Conservation (phyloP, 345 rosid genomes). For the Melaleuca alternifolia region DNA sequence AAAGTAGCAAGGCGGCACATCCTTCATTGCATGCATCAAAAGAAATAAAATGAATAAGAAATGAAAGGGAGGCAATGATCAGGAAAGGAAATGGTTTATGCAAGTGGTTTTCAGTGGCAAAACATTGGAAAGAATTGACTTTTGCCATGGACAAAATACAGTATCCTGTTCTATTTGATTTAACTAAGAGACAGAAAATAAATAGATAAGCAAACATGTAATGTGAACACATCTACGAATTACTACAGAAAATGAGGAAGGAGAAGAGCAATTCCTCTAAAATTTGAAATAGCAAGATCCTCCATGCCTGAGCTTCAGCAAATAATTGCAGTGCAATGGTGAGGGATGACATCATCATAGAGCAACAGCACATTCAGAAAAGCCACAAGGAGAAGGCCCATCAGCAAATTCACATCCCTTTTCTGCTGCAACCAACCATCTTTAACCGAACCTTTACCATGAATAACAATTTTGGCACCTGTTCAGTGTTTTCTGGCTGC, state of each 20-base stretch:
- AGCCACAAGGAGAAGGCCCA: background rate
- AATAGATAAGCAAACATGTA: no score
- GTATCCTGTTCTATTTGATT: background rate
- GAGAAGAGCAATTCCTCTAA: no score
- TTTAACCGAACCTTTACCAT: slow-evolving; percentile 92
- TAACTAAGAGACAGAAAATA: background rate
- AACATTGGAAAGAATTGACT: background rate
- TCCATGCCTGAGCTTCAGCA: background rate
- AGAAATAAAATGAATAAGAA: no score
- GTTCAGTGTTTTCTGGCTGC: slow-evolving; percentile 62
- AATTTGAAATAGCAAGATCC: background rate
- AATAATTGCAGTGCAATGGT: background rate
- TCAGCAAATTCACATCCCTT: slow-evolving; percentile 54
- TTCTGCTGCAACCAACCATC: slow-evolving; percentile 94
- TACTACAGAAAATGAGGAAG: no score
- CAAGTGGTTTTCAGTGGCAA: no score
- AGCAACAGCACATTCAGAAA: background rate
- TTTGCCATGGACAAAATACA: background rate
- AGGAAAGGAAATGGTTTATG: no score
- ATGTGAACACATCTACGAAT: no score
- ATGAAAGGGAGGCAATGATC: no score
- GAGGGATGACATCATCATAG: background rate
- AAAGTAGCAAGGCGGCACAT: no score
- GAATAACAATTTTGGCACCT: slow-evolving; percentile 89
- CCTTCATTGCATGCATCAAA: no score